These are phyloP conservation scores for Sclerotinia subarctica DNA, from an alignment of 2,329 filamentous ascomycete genomes.

Conservation along the genomic window DNA sequence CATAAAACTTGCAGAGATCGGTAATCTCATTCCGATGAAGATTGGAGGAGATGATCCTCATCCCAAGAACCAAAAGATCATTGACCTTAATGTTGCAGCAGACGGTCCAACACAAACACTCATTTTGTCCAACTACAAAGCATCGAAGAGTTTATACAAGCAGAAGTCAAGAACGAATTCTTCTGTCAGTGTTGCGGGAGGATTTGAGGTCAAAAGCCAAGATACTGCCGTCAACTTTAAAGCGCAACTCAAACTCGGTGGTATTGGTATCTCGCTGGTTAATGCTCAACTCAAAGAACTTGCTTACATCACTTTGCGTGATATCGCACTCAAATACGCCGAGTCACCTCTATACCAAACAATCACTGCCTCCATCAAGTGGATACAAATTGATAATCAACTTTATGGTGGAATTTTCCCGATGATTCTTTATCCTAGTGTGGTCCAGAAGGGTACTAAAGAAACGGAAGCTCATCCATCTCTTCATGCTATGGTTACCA, in stretches of 20 bases:
- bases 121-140: slow-evolving; percentile 89
- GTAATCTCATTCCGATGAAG: slow-evolving; percentile 92
- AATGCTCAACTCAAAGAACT: slow-evolving; percentile 89
- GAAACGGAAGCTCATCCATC: slow-evolving; percentile 97
- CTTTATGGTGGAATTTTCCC: slow-evolving; percentile 98
- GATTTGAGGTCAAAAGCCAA: slow-evolving; percentile 91
- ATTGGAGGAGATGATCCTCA: slow-evolving; percentile 52
- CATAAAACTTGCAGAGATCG: slow-evolving; percentile 93
- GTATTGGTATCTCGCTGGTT: slow-evolving; percentile 88
- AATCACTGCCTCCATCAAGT: slow-evolving; percentile 85
- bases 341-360: slow-evolving; percentile 96
- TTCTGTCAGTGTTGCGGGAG: slow-evolving; percentile 54
- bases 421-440: slow-evolving; percentile 93
- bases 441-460: slow-evolving; percentile 90
- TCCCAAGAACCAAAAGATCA: slow-evolving; percentile 71
- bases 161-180: slow-evolving; percentile 53
- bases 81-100: slow-evolving; percentile 94
- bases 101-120: slow-evolving; percentile 94
- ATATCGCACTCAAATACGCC: slow-evolving; percentile 85
- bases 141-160: slow-evolving; percentile 86
- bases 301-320: slow-evolving; percentile 88
- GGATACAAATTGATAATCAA: slow-evolving; percentile 99
- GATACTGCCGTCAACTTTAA: slow-evolving; percentile 86
- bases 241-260: slow-evolving; percentile 82
- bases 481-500: slow-evolving; percentile 83